Base-by-base conservation (phyloP, 2,329 filamentous ascomycete genomes). In the Purpureocillium lavendulum region DNA sequence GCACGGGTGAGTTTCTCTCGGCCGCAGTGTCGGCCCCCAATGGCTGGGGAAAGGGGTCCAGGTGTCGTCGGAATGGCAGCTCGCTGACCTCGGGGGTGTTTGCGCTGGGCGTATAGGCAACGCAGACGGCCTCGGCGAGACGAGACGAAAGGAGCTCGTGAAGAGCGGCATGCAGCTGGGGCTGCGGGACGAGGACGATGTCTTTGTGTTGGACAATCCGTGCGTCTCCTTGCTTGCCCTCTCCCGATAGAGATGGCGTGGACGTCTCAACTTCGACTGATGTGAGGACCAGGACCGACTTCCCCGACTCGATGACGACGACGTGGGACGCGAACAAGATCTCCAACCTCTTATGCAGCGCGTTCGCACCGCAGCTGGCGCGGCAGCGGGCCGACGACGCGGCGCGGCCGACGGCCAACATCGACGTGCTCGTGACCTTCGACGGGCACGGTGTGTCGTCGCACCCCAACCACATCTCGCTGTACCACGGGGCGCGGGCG, bases 401-500 rank as follows among this genome's bases (percentile, higher is more conserved):
- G 15, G 49, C 58, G 16, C 53, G 57, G 7, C 66, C 71, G 9
- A 62, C 61, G 2, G 66, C 71, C 37, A 71, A 67, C 38, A 87
- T 94, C 55, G 87, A 95, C 61, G 75, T 83, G 21, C 73, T 98
- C 50, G 70, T 98, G 48, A 98, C 92, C 24, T 98, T 98, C 57
- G 92, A 98, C 66, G 57, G 62, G n/a, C 48, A 64, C 36, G 92
- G 92, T 43, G 73, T 98, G 36, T 95, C 87, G 42, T 77, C 77
- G 33, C 92, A 98, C 62, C 87, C 88, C 16, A 98, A 98, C 68
- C 92, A 98, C 66, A 84, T 85, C 46, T 88, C 88, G 6, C 76
- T 97, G 8, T 88, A 88, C 65, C 74, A 85, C 59, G 92, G 90
- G 41, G 86, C 87, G 7, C 74, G 77, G 34, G 62, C 75, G 36